Evolutionary conservation across 768 basidiomycete species (phyloP).

Genomic region (Asterophora parasitica): DNA sequence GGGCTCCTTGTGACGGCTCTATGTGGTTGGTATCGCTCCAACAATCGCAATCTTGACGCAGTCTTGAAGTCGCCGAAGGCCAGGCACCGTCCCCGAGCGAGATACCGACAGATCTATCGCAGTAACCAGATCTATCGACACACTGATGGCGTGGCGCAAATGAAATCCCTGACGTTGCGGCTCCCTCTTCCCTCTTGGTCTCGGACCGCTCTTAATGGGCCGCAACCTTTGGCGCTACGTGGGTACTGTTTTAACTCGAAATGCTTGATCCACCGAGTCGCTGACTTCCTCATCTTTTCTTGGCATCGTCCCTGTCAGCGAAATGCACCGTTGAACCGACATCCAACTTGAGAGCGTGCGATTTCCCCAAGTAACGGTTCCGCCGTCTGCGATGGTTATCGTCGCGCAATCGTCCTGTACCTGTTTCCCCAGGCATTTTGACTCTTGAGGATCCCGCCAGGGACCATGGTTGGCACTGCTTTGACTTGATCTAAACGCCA

Average conservation of each 20-base stretch:
- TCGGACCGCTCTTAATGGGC: background rate
- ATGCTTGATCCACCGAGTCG: background rate
- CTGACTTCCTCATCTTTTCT: background rate
- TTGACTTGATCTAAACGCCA: conserved; percentile 2
- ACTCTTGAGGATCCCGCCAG: background rate
- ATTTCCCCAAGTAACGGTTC: background rate
- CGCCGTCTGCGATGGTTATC: background rate
- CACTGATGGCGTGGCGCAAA: conserved; percentile 6
- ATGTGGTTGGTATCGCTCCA: background rate
- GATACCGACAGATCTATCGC: background rate
- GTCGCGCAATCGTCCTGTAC: background rate
- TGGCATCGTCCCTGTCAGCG: background rate
- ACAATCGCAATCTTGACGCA: background rate
- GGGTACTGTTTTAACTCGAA: background rate
- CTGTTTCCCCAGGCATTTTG: background rate
- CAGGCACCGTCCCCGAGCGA: background rate
- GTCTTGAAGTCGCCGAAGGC: background rate
- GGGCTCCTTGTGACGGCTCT: background rate
- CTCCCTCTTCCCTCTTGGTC: background rate
- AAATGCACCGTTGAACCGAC: background rate
- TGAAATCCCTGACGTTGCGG: background rate
- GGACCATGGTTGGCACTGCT: background rate
- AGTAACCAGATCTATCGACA: background rate
- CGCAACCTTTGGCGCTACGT: background rate
- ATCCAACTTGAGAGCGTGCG: background rate